Conservation (phyloP, 2,329 filamentous ascomycete species). For the Colletotrichum incanum region DNA sequence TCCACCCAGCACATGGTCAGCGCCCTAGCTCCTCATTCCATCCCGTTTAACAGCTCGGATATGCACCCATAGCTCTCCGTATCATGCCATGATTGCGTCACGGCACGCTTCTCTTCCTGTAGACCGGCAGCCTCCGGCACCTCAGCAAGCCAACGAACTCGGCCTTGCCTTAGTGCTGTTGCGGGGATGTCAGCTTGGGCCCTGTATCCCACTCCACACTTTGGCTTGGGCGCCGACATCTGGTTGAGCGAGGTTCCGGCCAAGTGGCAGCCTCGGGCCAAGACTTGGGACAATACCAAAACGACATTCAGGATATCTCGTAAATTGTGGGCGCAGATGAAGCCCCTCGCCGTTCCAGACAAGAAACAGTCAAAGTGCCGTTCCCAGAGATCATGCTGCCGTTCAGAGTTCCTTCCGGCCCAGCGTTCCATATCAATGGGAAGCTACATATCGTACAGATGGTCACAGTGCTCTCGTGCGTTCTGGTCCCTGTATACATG, state of each 20-base stretch:
- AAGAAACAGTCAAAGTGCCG: neutral
- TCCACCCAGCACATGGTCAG: constrained; percentile 32
- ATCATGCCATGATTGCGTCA: constrained; percentile 10
- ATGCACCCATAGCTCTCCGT: constrained; percentile 3
- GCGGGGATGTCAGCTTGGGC: neutral
- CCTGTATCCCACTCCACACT: neutral
- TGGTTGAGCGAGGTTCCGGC: neutral
- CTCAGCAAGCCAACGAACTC: neutral
- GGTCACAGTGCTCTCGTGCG: neutral
- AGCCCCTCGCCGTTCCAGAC: constrained; percentile 1
- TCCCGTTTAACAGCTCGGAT: neutral
- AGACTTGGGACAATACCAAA: too few relatives aligned
- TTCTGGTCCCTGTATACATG: neutral
- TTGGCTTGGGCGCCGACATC: neutral
- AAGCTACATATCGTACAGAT: neutral
- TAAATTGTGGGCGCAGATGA: neutral
- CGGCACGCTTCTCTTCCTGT: neutral
- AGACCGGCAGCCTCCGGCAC: neutral
- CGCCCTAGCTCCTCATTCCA: constrained; percentile 25
- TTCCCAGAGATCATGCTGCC: neutral
- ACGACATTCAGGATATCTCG: neutral
- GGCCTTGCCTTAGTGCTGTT: neutral
- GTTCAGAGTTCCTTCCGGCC: neutral
- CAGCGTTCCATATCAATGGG: neutral
- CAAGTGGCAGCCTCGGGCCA: neutral